Percentiles rank a stretch among this genome's conserved stretches.
Evolutionary conservation across 192 early-diverging fungal genomes (phyloP).

Genomic region (Coemansia sp.): DNA sequence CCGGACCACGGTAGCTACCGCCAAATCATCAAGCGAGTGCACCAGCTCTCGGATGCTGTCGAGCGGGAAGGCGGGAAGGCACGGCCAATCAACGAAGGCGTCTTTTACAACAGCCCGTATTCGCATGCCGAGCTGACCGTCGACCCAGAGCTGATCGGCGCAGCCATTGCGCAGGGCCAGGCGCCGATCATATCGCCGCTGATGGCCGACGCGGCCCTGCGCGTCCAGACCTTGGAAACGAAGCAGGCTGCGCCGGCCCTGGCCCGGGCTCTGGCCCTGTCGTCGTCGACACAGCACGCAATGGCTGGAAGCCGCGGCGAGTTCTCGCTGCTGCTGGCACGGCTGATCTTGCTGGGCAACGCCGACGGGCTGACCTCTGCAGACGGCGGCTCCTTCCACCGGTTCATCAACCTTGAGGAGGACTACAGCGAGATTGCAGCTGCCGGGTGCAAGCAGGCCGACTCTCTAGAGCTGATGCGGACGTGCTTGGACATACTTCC

Average conservation of each 20-base stretch:
- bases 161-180: slow-evolving; percentile 56
- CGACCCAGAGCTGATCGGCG: slow-evolving; percentile 51
- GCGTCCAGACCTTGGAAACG: slow-evolving; percentile 26
- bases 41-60: slow-evolving; percentile 58
- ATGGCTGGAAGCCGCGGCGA: slow-evolving; percentile 36
- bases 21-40: slow-evolving; percentile 7
- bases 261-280: slow-evolving; percentile 55
- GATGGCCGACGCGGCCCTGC: slow-evolving; percentile 49
- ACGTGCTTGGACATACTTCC: slow-evolving; percentile 62
- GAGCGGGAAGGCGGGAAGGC: slow-evolving; percentile 68
- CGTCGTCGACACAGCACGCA: slow-evolving; percentile 39
- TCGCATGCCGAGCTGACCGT: slow-evolving; percentile 16
- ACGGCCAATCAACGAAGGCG: slow-evolving; percentile 59
- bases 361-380: slow-evolving; percentile 41
- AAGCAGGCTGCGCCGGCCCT: slow-evolving; percentile 45
- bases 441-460: slow-evolving; percentile 28
- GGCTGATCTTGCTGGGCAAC: slow-evolving; percentile 50
- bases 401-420: slow-evolving; percentile 77
- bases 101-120: slow-evolving; percentile 48
- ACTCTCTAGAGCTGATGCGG: slow-evolving; percentile 59
- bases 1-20: slow-evolving; percentile 9
- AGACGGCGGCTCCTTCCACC: slow-evolving; percentile 50
- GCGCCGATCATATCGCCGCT: slow-evolving; percentile 56
- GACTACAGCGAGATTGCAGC: slow-evolving; percentile 62
- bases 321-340: slow-evolving; percentile 68